A percentile compares a stretch with the other conserved stretches of the same genome.
Evolutionary conservation across 345 rosid genomes (phyloP).

Genomic region (Heritiera fomes): DNA sequence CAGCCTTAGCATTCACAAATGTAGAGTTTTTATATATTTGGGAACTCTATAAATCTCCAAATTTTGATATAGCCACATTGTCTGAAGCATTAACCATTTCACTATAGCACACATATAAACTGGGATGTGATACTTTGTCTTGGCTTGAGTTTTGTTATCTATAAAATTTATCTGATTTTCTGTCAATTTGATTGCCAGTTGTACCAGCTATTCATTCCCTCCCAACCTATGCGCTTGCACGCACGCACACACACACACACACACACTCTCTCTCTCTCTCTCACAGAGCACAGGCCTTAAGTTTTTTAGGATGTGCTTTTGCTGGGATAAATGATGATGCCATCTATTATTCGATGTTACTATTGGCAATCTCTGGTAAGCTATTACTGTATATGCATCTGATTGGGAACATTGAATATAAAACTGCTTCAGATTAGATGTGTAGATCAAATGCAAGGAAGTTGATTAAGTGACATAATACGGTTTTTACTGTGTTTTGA

Average conservation of each 20-base stretch:
- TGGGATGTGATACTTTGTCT: not conserved
- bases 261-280: not conserved
- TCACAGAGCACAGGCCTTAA: not conserved
- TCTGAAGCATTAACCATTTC: not conserved
- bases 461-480: not conserved
- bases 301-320: slow-evolving; percentile 7
- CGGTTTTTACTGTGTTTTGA: not conserved
- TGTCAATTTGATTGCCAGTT: slow-evolving; percentile 3
- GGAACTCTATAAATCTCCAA: not conserved
- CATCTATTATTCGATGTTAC: not conserved
- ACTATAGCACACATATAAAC: too few relatives aligned
- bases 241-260: too few relatives aligned
- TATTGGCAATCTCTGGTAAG: slow-evolving; percentile 3
- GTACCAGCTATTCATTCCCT: not conserved
- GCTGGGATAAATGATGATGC: not conserved
- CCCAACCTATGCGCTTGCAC: not conserved
- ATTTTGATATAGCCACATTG: not conserved
- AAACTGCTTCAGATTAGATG: not conserved
- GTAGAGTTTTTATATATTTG: not conserved
- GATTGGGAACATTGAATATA: slow-evolving; percentile 5
- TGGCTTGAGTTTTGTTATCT: not conserved
- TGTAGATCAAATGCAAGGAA: not conserved
- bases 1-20: not conserved
- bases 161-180: not conserved
- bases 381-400: not conserved